A percentile compares a stretch with the other conserved stretches of the same genome.
phyloP scores from a whole-genome alignment of 2,329 filamentous ascomycete genomes.

The Venturia asperata region DNA sequence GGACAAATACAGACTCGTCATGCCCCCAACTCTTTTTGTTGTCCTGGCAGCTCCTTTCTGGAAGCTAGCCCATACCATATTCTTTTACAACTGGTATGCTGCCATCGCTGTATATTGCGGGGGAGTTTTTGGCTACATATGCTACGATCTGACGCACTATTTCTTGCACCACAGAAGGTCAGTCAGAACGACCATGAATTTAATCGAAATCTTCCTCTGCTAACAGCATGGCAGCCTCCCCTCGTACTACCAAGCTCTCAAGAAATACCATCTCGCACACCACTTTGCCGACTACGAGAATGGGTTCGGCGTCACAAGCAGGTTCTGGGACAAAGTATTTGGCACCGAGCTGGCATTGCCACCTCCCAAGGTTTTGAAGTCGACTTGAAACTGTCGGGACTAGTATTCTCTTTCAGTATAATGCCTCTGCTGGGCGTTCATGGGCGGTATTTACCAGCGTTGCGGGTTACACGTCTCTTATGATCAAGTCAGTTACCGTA shows the following conservation, averaged over 20 bases:
- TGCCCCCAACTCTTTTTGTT: conserved; percentile 86
- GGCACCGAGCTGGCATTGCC: conserved; percentile 67
- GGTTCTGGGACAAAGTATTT: conserved; percentile 92
- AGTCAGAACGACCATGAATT: conserved; percentile 29
- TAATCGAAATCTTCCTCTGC: conserved; percentile 20
- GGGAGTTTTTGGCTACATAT: conserved; percentile 90
- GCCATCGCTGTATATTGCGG: conserved; percentile 76
- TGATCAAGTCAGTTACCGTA: not conserved
- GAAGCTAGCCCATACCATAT: conserved; percentile 75
- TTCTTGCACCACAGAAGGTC: conserved; percentile 92
- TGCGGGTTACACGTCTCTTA: not conserved
- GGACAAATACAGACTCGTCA: conserved; percentile 94
- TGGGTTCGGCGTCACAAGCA: conserved; percentile 91
- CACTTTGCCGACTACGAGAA: conserved; percentile 98
- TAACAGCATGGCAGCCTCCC: conserved; percentile 54
- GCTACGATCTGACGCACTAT: conserved; percentile 97
- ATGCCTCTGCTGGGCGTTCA: not conserved
- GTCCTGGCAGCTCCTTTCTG: conserved; percentile 83
- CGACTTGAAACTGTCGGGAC: conserved; percentile 19
- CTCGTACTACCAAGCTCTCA: conserved; percentile 79
- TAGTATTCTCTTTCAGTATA: not conserved
- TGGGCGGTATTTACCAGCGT: not conserved
- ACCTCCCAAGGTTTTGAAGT: conserved; percentile 44
- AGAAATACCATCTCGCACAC: conserved; percentile 96
- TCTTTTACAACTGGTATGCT: conserved; percentile 78